Conservation (phyloP, 2,329 filamentous ascomycete genomes). For the Alternaria arbusti region DNA sequence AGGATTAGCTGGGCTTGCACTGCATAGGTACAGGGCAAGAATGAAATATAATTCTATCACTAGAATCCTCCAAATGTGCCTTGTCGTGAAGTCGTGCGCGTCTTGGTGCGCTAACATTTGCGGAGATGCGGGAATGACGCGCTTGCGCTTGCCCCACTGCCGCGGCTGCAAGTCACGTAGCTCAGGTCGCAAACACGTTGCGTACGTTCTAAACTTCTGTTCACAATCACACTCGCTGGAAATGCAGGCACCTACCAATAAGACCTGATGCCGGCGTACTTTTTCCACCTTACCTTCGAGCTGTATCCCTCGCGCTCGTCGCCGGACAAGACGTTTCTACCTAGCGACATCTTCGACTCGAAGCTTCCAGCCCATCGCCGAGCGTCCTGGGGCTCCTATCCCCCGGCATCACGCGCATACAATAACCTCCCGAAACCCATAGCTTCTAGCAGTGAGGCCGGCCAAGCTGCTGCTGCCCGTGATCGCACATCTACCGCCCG, state of each 20-base stretch:
- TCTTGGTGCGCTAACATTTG: background rate
- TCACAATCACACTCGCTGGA: slow-evolving; percentile 3
- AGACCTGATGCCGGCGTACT: slow-evolving; percentile 64
- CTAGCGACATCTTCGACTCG: slow-evolving; percentile 56
- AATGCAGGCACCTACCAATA: slow-evolving; percentile 15
- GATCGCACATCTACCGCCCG: slow-evolving; percentile 28
- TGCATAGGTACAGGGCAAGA: background rate
- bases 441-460: slow-evolving; percentile 35
- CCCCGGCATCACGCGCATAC: slow-evolving; percentile 20
- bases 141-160: slow-evolving; percentile 11
- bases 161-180: slow-evolving; percentile 1
- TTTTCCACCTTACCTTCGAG: slow-evolving; percentile 69
- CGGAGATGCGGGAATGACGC: slow-evolving; percentile 7
- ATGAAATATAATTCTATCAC: background rate
- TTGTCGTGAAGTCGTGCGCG: background rate
- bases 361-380: slow-evolving; percentile 52
- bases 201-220: background rate
- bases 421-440: slow-evolving; percentile 21
- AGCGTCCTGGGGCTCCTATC: slow-evolving; percentile 45
- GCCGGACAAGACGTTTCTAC: slow-evolving; percentile 46
- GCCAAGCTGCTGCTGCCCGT: slow-evolving; percentile 15
- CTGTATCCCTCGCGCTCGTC: slow-evolving; percentile 55
- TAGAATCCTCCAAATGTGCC: background rate
- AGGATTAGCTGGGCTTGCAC: background rate
- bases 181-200: slow-evolving; percentile 10